Evolutionary conservation across 176 grass and related monocot genomes (phyloP).

Genomic region (Musa schizocarpa): DNA sequence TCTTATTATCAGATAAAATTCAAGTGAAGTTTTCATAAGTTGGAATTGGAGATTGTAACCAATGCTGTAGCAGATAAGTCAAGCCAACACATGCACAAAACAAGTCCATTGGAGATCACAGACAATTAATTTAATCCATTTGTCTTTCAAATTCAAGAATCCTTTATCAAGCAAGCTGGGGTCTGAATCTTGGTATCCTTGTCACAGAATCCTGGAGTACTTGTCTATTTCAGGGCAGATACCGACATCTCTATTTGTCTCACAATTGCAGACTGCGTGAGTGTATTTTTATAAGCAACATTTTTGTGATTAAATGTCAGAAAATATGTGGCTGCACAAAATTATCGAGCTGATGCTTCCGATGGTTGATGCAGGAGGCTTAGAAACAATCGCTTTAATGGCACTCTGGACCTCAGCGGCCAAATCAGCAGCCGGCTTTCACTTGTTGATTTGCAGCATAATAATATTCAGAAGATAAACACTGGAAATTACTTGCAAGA

Average conservation of each 20-base stretch:
- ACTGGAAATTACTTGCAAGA: slow-evolving; percentile 30
- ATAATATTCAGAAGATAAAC: slow-evolving; percentile 21
- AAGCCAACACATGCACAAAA: neutral
- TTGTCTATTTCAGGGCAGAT: slow-evolving; percentile 37
- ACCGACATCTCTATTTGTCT: slow-evolving; percentile 39
- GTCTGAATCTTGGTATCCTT: neutral
- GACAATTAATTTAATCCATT: neutral
- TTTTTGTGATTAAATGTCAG: neutral
- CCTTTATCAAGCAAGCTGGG: neutral
- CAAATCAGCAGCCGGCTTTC: slow-evolving; percentile 36
- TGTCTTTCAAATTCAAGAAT: neutral
- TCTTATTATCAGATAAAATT: too few relatives aligned
- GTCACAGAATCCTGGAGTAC: slow-evolving; percentile 53
- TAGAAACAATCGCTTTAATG: slow-evolving; percentile 50
- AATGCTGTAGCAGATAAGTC: neutral
- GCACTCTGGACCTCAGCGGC: slow-evolving; percentile 42
- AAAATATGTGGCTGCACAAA: neutral
- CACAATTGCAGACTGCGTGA: slow-evolving; percentile 63
- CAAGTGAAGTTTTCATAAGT: too few relatives aligned
- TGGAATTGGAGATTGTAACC: too few relatives aligned
- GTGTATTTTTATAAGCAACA: slow-evolving; percentile 13
- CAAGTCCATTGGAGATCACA: too few relatives aligned
- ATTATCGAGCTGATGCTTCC: neutral
- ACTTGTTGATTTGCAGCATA: slow-evolving; percentile 57
- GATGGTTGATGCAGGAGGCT: slow-evolving; percentile 42